phyloP scores from a whole-genome alignment of 345 rosid genomes.

The Syzygium oleosum region DNA sequence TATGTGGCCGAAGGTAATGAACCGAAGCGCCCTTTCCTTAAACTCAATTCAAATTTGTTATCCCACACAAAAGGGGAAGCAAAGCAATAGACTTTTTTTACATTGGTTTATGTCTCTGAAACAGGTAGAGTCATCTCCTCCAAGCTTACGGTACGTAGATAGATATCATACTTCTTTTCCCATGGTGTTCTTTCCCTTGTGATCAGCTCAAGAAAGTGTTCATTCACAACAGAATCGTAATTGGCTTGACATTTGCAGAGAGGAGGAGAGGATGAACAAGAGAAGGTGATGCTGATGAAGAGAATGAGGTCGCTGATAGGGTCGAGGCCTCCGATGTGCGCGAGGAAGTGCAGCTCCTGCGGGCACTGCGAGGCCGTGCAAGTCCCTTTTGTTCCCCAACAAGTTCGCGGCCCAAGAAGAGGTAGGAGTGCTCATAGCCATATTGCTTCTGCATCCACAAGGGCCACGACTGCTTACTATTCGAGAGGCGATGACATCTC shows the following conservation, averaged over 20 bases:
- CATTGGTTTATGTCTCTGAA: background rate
- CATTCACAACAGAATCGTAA: background rate
- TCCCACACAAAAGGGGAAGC: background rate
- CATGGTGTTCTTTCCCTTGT: background rate
- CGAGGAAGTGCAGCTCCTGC: constrained; percentile 41
- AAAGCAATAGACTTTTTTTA: background rate
- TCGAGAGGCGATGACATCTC: constrained; percentile 46
- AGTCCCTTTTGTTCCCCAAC: constrained; percentile 36
- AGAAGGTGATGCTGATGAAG: background rate
- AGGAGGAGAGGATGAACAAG: constrained; percentile 11
- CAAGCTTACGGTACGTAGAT: background rate
- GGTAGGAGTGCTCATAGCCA: constrained; percentile 5
- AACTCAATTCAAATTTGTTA: background rate
- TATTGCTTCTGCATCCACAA: constrained; percentile 3
- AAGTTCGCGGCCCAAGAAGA: background rate
- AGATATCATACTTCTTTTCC: background rate
- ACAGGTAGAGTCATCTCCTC: background rate
- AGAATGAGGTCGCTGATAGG: constrained; percentile 36
- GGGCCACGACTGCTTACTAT: constrained; percentile 2
- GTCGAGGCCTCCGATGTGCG: constrained; percentile 62
- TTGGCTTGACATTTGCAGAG: background rate
- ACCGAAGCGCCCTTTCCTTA: background rate
- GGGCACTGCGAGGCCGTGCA: constrained; percentile 54
- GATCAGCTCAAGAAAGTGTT: background rate
- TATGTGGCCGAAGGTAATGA: background rate